These are phyloP conservation scores for Magnusiomyces suaveolens DNA, from an alignment of 1,139 yeast genomes.

Conservation along the genomic window DNA sequence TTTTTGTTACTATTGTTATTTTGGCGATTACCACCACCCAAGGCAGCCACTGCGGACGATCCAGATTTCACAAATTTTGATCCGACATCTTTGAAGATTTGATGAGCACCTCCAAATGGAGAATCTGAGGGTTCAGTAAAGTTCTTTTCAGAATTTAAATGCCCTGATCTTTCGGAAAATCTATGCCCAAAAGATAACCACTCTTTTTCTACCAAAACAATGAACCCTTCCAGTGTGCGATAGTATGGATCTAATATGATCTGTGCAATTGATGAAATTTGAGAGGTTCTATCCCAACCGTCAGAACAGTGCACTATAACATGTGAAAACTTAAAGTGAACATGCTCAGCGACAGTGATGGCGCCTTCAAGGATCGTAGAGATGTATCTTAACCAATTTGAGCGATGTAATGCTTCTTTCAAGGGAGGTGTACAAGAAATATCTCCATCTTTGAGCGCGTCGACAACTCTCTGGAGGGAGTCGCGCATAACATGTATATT, in stretches of 20 bases:
- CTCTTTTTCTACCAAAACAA: constrained; percentile 78
- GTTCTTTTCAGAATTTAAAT: constrained; percentile 33
- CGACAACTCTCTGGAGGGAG: constrained; percentile 54
- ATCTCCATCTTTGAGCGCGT: constrained; percentile 62
- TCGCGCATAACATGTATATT: constrained; percentile 94
- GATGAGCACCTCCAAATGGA: constrained; percentile 31
- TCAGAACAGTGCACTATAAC: constrained; percentile 88
- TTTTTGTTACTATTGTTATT: too few relatives aligned
- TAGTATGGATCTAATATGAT: constrained; percentile 83
- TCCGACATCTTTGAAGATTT: constrained; percentile 32
- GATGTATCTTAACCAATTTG: constrained; percentile 74
- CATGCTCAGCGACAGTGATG: constrained; percentile 65
- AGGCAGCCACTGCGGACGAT: not conserved
- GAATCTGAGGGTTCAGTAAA: constrained; percentile 22
- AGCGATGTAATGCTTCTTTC: constrained; percentile 43
- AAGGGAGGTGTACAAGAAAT: constrained; percentile 39
- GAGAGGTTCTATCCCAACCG: constrained; percentile 98
- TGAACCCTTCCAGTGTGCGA: constrained; percentile 80
- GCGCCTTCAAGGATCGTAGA: constrained; percentile 65
- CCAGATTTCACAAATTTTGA: constrained; percentile 25
- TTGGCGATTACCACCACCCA: not conserved
- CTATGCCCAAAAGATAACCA: constrained; percentile 94
- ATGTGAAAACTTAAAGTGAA: constrained; percentile 74
- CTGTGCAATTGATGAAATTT: constrained; percentile 74
- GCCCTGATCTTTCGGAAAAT: constrained; percentile 76